Conservation (phyloP, 2,329 filamentous ascomycete genomes). For the Clonostachys solani region DNA sequence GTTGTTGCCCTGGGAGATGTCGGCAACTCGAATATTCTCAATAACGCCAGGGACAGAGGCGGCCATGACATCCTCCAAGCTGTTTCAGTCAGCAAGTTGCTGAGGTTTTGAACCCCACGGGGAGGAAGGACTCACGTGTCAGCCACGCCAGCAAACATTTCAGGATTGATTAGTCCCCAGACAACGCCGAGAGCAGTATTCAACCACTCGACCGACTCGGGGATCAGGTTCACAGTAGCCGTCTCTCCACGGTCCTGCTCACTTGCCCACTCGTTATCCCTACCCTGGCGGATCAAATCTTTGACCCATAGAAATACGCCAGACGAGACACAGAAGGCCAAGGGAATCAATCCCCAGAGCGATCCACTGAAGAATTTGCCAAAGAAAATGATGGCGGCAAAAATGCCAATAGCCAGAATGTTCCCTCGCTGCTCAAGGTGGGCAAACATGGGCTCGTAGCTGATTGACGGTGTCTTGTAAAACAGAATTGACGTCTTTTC, state of each 20-base stretch:
- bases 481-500: constrained; percentile 97
- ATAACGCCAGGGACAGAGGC: constrained; percentile 88
- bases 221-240: constrained; percentile 83
- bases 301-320: constrained; percentile 89
- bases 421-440: constrained; percentile 72
- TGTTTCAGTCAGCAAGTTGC: constrained; percentile 12
- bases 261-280: constrained; percentile 82
- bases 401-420: constrained; percentile 64
- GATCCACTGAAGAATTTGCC: constrained; percentile 78
- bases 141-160: constrained; percentile 90
- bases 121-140: constrained; percentile 54
- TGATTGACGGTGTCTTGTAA: constrained; percentile 86
- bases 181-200: constrained; percentile 81
- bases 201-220: constrained; percentile 94
- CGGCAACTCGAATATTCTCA: constrained; percentile 90
- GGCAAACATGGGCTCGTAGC: constrained; percentile 84
- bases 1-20: constrained; percentile 91
- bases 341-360: constrained; percentile 70
- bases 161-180: constrained; percentile 91
- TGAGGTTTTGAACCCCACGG: not conserved
- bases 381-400: constrained; percentile 69
- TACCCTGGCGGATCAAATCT: constrained; percentile 76
- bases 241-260: constrained; percentile 82
- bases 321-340: constrained; percentile 67
- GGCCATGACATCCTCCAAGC: constrained; percentile 80